Conservation (phyloP, 805 yeast species). For the Candida tammaniensis region DNA sequence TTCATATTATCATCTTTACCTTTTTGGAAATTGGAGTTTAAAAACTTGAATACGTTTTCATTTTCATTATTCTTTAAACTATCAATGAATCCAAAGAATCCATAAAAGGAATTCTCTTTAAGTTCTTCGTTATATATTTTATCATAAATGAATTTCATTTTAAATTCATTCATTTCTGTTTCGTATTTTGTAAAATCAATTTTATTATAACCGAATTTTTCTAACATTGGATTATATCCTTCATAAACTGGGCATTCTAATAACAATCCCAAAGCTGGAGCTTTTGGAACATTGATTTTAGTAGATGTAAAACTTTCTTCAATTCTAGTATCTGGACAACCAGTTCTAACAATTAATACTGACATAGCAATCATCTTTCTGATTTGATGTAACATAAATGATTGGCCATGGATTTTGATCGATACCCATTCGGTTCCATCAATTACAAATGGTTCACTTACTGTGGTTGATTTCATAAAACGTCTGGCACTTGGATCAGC, state of each 20-base stretch:
- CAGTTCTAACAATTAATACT: constrained; percentile 77
- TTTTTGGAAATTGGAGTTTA: constrained; percentile 40
- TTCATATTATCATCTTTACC: constrained; percentile 12
- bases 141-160: constrained; percentile 84
- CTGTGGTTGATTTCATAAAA: constrained; percentile 74
- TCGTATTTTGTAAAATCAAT: constrained; percentile 66
- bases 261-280: constrained; percentile 91
- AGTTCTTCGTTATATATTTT: constrained; percentile 89
- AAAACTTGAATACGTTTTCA: constrained; percentile 58
- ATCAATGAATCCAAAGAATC: constrained; percentile 89
- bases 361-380: constrained; percentile 98
- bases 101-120: constrained; percentile 82
- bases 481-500: constrained; percentile 84
- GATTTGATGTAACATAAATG: constrained; percentile 97
- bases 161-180: constrained; percentile 77
- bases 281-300: constrained; percentile 90
- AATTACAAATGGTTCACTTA: constrained; percentile 85
- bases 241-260: constrained; percentile 92
- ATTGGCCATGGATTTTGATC: constrained; percentile 95
- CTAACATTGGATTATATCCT: constrained; percentile 69
- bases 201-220: constrained; percentile 72
- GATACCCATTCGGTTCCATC: constrained; percentile 96
- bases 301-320: constrained; percentile 69
- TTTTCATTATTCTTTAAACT: constrained; percentile 47
- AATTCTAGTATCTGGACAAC: constrained; percentile 77